Conservation (phyloP, 257 asterid species). For the Nyctanthes arbortristis region DNA sequence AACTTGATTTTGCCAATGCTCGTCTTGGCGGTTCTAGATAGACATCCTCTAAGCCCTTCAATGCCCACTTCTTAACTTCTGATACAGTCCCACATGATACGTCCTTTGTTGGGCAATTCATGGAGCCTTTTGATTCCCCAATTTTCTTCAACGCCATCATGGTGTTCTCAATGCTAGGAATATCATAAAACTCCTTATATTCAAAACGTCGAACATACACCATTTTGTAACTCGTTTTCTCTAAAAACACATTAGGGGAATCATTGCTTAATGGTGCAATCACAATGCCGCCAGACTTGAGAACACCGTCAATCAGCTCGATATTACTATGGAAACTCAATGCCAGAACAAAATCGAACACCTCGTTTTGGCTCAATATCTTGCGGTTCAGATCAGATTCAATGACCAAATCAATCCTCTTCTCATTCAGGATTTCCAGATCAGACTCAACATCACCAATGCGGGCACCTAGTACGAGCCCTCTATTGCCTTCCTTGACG, state of each 20-base stretch:
- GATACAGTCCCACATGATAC: conserved; percentile 25
- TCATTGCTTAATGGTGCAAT: conserved; percentile 28
- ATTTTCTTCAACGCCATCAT: conserved; percentile 40
- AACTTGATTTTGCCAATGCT: conserved; percentile 27
- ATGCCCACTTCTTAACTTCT: conserved; percentile 44
- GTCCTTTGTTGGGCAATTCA: conserved; percentile 2
- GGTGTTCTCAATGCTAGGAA: conserved; percentile 8
- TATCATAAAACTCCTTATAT: background rate
- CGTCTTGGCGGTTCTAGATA: conserved; percentile 48
- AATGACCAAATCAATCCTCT: conserved; percentile 41
- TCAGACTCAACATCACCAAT: conserved; percentile 25
- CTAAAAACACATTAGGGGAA: conserved; percentile 19
- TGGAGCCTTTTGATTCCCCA: conserved; percentile 2
- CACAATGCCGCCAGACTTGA: conserved; percentile 53
- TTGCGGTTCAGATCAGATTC: conserved; percentile 28
- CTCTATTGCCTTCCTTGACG: conserved; percentile 56
- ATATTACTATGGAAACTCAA: conserved; percentile 31
- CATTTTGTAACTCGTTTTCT: conserved; percentile 21
- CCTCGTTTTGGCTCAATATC: conserved; percentile 31
- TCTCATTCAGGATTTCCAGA: conserved; percentile 35
- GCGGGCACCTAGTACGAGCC: conserved; percentile 45
- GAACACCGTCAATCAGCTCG: conserved; percentile 34
- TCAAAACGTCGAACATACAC: conserved; percentile 42
- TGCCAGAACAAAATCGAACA: conserved; percentile 58
- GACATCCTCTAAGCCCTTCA: conserved; percentile 48